Evolutionary conservation across 2,329 filamentous ascomycete species (phyloP).

Genomic region (Tricladium varicosporioides): DNA sequence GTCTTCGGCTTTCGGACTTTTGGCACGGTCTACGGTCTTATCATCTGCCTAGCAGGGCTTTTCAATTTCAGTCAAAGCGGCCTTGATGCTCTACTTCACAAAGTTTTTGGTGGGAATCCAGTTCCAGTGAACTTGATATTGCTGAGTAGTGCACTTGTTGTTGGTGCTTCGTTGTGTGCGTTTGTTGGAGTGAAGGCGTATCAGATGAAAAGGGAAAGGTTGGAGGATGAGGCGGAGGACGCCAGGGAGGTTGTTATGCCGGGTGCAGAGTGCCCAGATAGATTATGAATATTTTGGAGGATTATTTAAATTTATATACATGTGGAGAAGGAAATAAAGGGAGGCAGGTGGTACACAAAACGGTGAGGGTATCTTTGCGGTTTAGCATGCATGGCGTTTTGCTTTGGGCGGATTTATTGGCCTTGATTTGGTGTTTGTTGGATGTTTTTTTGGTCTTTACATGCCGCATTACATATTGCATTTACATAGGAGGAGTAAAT

Average conservation of each 20-base stretch:
- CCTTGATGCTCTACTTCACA: slow-evolving; percentile 75
- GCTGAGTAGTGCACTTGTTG: slow-evolving; percentile 55
- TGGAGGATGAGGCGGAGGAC: slow-evolving; percentile 44
- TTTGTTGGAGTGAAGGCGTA: slow-evolving; percentile 52
- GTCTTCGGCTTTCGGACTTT: slow-evolving; percentile 92
- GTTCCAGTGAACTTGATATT: slow-evolving; percentile 74
- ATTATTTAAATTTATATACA: not conserved
- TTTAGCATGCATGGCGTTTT: too few relatives aligned
- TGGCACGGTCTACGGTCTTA: slow-evolving; percentile 88
- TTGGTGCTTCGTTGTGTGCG: slow-evolving; percentile 63
- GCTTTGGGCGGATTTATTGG: too few relatives aligned
- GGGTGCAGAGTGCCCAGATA: slow-evolving; percentile 16
- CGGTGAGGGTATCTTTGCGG: not conserved
- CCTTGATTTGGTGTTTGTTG: too few relatives aligned
- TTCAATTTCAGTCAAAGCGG: slow-evolving; percentile 82
- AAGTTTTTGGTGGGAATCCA: slow-evolving; percentile 68
- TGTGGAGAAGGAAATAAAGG: not conserved
- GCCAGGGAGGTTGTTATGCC: slow-evolving; percentile 37
- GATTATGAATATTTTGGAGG: not conserved
- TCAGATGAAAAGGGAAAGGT: slow-evolving; percentile 39
- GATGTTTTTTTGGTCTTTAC: too few relatives aligned
- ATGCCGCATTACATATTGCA: too few relatives aligned
- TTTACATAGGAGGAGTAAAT: too few relatives aligned
- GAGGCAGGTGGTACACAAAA: not conserved
- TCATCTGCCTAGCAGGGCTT: slow-evolving; percentile 81